Percentiles rank a stretch among this genome's conserved stretches.
Conservation (phyloP, 768 basidiomycete genomes). For the Lactarius hengduanensis region DNA sequence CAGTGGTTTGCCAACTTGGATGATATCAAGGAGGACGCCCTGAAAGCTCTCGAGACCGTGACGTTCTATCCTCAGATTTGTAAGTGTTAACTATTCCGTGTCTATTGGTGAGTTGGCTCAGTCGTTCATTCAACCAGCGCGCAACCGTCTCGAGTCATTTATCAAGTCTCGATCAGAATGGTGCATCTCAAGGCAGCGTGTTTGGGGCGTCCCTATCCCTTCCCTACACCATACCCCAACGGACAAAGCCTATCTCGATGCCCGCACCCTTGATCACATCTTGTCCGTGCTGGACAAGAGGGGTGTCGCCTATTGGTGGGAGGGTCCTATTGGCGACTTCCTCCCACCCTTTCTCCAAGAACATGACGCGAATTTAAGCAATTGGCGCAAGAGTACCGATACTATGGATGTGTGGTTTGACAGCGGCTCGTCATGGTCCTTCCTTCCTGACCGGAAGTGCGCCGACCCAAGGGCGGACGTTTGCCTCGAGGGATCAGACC, state of each 20-base stretch:
- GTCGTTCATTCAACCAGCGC: constrained; percentile 49
- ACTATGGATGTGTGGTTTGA: constrained; percentile 99
- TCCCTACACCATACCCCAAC: constrained; percentile 68
- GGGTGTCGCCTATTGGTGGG: constrained; percentile 90
- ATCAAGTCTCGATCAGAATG: constrained; percentile 90
- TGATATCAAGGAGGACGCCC: constrained; percentile 72
- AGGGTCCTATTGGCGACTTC: constrained; percentile 80
- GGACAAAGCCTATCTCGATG: constrained; percentile 62
- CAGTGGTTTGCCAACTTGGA: constrained; percentile 98
- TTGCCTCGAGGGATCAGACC: constrained; percentile 93
- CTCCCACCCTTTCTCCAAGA: constrained; percentile 58
- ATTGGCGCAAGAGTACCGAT: constrained; percentile 80
- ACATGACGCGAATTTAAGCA: constrained; percentile 25
- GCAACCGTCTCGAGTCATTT: constrained; percentile 85
- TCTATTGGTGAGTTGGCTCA: not conserved
- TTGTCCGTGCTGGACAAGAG: constrained; percentile 67
- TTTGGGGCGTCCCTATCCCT: constrained; percentile 97
- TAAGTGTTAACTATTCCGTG: constrained; percentile 38
- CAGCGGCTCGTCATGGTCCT: constrained; percentile 92
- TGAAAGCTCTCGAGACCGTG: constrained; percentile 66
- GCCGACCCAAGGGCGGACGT: constrained; percentile 61
- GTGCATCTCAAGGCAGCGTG: constrained; percentile 97
- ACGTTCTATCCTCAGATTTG: constrained; percentile 74
- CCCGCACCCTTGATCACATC: constrained; percentile 69
- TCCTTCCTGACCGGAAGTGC: constrained; percentile 50